These are phyloP conservation scores for Castanea mollissima DNA, from an alignment of 306 rosid species.

Conservation along the genomic window DNA sequence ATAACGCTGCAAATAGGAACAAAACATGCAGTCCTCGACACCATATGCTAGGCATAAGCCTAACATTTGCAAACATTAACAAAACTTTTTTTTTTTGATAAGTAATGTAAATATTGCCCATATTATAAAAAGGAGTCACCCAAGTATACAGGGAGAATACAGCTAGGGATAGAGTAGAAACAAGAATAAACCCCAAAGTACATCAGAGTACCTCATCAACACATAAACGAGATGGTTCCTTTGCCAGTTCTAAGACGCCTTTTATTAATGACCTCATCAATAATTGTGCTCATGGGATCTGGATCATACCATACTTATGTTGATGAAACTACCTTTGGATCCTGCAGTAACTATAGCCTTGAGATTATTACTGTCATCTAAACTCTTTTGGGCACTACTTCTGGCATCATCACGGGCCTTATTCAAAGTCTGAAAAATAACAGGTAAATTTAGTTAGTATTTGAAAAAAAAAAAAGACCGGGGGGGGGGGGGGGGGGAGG, in stretches of 20 bases:
- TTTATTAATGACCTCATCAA: slow-evolving; percentile 94
- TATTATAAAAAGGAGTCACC: too few relatives aligned
- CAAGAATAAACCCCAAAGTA: slow-evolving; percentile 5
- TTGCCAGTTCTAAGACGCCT: slow-evolving; percentile 96
- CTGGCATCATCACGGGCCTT: slow-evolving; percentile 99
- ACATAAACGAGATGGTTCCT: slow-evolving; percentile 95
- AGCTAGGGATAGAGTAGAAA: not conserved
- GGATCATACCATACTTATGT: slow-evolving; percentile 99
- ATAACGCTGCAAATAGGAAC: too few relatives aligned
- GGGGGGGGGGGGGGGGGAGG: too few relatives aligned
- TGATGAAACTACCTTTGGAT: slow-evolving; percentile 99
- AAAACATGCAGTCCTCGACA: too few relatives aligned
- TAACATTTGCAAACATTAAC: too few relatives aligned
- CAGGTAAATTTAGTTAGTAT: slow-evolving; percentile 17
- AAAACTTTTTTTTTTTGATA: too few relatives aligned
- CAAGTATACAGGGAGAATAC: too few relatives aligned
- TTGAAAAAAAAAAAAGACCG: slow-evolving; percentile 2
- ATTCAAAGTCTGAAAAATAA: slow-evolving; percentile 58
- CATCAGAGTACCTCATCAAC: slow-evolving; percentile 77
- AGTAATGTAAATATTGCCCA: too few relatives aligned
- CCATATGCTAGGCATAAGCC: too few relatives aligned
- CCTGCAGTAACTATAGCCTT: slow-evolving; percentile 99
- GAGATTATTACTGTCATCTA: slow-evolving; percentile 90
- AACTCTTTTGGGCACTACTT: slow-evolving; percentile 94
- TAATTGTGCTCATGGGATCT: slow-evolving; percentile 86